Evolutionary conservation across 306 rosid species (phyloP).

Genomic region (Cotoneaster glaucophyllus): DNA sequence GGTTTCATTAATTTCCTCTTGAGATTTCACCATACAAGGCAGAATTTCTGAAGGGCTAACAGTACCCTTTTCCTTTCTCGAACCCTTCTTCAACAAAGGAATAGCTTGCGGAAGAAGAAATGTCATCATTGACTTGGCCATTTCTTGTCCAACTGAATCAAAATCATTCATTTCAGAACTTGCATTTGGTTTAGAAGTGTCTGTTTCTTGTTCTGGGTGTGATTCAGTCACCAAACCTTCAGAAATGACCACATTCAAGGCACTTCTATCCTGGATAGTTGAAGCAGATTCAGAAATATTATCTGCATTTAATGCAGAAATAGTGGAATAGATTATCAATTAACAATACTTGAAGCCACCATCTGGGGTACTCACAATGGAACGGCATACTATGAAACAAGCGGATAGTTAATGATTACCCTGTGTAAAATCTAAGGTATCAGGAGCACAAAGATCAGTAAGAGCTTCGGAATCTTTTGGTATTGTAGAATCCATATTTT

Average conservation of each 20-base stretch:
- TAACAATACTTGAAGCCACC: background rate
- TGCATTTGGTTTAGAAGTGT: conserved; percentile 26
- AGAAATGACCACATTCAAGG: conserved; percentile 20
- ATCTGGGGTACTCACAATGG: conserved; percentile 6
- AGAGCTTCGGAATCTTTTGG: conserved; percentile 23
- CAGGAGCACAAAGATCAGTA: conserved; percentile 41
- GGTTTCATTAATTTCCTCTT: conserved; percentile 24
- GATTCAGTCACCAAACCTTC: conserved; percentile 31
- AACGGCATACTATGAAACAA: background rate
- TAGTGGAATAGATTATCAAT: conserved; percentile 5
- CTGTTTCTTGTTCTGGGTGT: conserved; percentile 28
- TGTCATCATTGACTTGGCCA: conserved; percentile 74
- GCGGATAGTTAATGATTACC: conserved; percentile 30
- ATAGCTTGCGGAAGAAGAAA: conserved; percentile 82
- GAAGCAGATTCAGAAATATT: conserved; percentile 31
- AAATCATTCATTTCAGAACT: conserved; percentile 35
- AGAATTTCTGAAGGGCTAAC: conserved; percentile 22
- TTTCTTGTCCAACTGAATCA: conserved; percentile 59
- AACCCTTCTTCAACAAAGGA: conserved; percentile 55
- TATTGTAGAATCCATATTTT: conserved; percentile 17
- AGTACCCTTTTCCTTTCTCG: conserved; percentile 33
- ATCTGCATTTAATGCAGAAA: conserved; percentile 39
- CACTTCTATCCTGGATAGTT: conserved; percentile 26
- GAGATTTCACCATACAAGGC: conserved; percentile 22
- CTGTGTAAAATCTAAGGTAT: conserved; percentile 38